Conservation (phyloP, 2,329 filamentous ascomycete species). For the Venturia pyrina region DNA sequence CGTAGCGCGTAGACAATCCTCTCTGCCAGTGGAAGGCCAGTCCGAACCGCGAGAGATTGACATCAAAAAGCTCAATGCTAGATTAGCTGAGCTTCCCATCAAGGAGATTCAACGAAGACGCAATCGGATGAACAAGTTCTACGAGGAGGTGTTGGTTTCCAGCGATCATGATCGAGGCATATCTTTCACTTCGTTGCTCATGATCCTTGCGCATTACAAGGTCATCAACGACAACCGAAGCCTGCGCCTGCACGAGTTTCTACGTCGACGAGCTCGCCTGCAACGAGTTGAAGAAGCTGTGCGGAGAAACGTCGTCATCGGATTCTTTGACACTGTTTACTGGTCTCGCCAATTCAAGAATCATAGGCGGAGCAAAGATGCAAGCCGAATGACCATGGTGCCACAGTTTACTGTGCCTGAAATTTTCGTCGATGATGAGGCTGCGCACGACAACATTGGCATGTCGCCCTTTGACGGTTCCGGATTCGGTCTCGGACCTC, state of each 20-base stretch:
- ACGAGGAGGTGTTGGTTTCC: slow-evolving; percentile 89
- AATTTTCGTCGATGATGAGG: slow-evolving; percentile 78
- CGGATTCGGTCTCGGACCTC: slow-evolving; percentile 1
- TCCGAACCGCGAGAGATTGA: slow-evolving; percentile 46
- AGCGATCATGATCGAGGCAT: slow-evolving; percentile 85
- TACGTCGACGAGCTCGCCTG: slow-evolving; percentile 77
- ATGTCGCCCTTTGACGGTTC: slow-evolving; percentile 1
- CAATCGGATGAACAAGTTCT: slow-evolving; percentile 84
- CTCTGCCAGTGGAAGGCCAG: slow-evolving; percentile 35
- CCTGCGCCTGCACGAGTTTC: slow-evolving; percentile 84
- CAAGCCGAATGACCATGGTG: slow-evolving; percentile 64
- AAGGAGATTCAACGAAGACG: slow-evolving; percentile 64
- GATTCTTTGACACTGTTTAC: slow-evolving; percentile 92
- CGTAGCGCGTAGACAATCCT: slow-evolving; percentile 43
- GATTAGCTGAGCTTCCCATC: slow-evolving; percentile 65
- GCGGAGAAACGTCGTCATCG: slow-evolving; percentile 76
- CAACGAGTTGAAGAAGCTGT: slow-evolving; percentile 95
- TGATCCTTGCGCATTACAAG: slow-evolving; percentile 97
- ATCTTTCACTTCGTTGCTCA: slow-evolving; percentile 80
- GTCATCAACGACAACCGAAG: slow-evolving; percentile 98
- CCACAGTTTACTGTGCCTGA: slow-evolving; percentile 79
- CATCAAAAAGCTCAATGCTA: slow-evolving; percentile 61
- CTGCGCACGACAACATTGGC: slow-evolving; percentile 19
- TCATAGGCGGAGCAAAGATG: slow-evolving; percentile 60
- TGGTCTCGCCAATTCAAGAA: slow-evolving; percentile 77